phyloP scores from a whole-genome alignment of 805 yeast genomes.

The Torulaspora delbrueckii region DNA sequence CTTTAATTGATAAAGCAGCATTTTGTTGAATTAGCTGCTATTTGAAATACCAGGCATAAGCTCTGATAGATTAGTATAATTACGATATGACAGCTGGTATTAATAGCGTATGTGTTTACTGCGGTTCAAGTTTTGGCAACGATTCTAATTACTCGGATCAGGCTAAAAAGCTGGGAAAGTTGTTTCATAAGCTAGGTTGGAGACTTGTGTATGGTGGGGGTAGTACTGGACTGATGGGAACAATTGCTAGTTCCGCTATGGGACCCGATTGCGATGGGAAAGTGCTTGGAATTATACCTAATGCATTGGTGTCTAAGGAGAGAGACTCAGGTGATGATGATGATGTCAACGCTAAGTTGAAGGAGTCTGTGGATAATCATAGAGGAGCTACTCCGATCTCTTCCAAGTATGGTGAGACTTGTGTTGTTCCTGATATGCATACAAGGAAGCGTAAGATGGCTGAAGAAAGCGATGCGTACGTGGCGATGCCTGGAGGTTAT shows the following conservation, averaged over 20 bases:
- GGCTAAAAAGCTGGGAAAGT: constrained; percentile 57
- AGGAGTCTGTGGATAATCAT: constrained; percentile 54
- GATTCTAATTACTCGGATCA: constrained; percentile 44
- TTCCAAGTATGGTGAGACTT: constrained; percentile 63
- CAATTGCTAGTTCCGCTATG: constrained; percentile 61
- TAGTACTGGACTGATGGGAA: constrained; percentile 78
- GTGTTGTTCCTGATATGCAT: constrained; percentile 84
- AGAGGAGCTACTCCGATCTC: constrained; percentile 59
- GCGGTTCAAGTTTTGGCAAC: constrained; percentile 77
- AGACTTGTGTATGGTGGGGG: constrained; percentile 90
- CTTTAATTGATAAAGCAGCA: not conserved
- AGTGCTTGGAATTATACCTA: constrained; percentile 85
- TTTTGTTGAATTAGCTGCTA: not conserved
- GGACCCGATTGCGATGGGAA: constrained; percentile 44
- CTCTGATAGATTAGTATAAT: not conserved
- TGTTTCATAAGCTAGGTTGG: constrained; percentile 56
- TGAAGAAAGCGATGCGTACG: constrained; percentile 75
- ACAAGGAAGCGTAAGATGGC: constrained; percentile 85
- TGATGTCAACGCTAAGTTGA: constrained; percentile 45
- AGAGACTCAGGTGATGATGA: constrained; percentile 42
- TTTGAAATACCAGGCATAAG: not conserved
- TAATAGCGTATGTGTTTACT: constrained; percentile 66
- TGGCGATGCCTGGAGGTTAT: constrained; percentile 89
- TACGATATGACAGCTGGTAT: constrained; percentile 7
- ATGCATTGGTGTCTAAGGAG: constrained; percentile 71